These are phyloP conservation scores for Suillus occidentalis DNA, from an alignment of 768 basidiomycete species.

Conservation along the genomic window DNA sequence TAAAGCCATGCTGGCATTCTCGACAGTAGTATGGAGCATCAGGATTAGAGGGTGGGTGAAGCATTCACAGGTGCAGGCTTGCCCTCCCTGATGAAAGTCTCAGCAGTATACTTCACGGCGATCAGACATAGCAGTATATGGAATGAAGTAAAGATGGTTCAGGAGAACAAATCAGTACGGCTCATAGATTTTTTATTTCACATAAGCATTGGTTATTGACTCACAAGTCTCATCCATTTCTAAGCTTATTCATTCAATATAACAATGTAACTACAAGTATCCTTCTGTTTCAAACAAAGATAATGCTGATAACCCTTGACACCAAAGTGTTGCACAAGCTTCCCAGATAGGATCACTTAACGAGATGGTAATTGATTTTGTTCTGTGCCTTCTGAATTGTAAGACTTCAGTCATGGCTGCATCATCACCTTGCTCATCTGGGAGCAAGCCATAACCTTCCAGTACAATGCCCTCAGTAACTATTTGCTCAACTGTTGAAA, in stretches of 20 bases:
- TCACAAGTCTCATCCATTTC: not conserved
- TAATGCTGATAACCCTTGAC: conserved; percentile 12
- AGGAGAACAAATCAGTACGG: not conserved
- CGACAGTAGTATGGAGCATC: not conserved
- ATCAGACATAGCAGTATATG: not conserved
- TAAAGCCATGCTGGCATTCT: conserved; percentile 8
- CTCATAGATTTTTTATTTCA: not conserved
- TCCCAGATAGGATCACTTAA: conserved; percentile 18
- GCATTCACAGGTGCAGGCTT: conserved; percentile 1
- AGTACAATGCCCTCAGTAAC: conserved; percentile 6
- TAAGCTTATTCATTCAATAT: not conserved
- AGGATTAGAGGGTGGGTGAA: not conserved
- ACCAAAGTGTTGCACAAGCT: conserved; percentile 17
- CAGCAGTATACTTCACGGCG: not conserved
- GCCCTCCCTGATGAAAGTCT: not conserved
- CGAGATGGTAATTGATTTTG: conserved; percentile 11
- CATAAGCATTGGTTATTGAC: not conserved
- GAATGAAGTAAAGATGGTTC: not conserved
- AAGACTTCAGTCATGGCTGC: conserved; percentile 15
- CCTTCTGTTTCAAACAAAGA: not conserved
- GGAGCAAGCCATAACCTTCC: conserved; percentile 13
- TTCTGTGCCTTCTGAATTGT: conserved; percentile 2
- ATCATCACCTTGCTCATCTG: conserved; percentile 11
- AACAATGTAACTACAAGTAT: not conserved
- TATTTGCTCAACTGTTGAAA: conserved; percentile 4